Percentiles rank a stretch among this genome's conserved stretches.
phyloP scores from a whole-genome alignment of 306 rosid genomes.

The Lathyrus tuberosus region DNA sequence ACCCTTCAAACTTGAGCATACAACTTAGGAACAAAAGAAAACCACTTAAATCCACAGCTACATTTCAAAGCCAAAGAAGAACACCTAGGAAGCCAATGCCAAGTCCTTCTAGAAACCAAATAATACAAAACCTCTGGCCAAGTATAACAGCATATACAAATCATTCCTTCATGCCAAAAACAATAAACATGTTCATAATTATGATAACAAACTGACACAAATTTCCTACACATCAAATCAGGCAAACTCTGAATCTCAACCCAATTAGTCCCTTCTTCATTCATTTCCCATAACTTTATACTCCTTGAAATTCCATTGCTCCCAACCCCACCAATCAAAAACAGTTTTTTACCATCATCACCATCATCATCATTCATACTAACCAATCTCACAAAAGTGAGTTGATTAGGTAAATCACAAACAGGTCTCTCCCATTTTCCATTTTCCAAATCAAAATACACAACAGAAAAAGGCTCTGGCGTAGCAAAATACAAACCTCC shows the following conservation, averaged over 20 bases:
- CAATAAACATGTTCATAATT: conserved; percentile 91
- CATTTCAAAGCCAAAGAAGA: conserved; percentile 76
- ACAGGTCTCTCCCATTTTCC: conserved; percentile 58
- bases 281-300: conserved; percentile 70
- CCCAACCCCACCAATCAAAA: conserved; percentile 82
- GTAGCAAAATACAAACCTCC: conserved; percentile 68
- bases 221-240: conserved; percentile 70
- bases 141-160: conserved; percentile 83
- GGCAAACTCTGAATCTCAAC: conserved; percentile 69
- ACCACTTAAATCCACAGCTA: conserved; percentile 90
- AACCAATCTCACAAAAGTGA: conserved; percentile 69
- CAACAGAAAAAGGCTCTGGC: conserved; percentile 68
- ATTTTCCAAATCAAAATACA: conserved; percentile 62
- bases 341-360: conserved; percentile 42
- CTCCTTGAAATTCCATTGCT: conserved; percentile 78
- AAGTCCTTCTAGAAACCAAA: conserved; percentile 66
- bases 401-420: conserved; percentile 48
- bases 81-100: conserved; percentile 95
- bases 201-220: conserved; percentile 83
- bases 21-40: conserved; percentile 74
- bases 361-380: conserved; percentile 47
- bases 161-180: conserved; percentile 87
- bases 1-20: conserved; percentile 49
- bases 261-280: conserved; percentile 53
- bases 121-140: conserved; percentile 95